These are phyloP conservation scores for Excoecaria agallocha DNA, from an alignment of 345 rosid genomes.

Conservation along the genomic window DNA sequence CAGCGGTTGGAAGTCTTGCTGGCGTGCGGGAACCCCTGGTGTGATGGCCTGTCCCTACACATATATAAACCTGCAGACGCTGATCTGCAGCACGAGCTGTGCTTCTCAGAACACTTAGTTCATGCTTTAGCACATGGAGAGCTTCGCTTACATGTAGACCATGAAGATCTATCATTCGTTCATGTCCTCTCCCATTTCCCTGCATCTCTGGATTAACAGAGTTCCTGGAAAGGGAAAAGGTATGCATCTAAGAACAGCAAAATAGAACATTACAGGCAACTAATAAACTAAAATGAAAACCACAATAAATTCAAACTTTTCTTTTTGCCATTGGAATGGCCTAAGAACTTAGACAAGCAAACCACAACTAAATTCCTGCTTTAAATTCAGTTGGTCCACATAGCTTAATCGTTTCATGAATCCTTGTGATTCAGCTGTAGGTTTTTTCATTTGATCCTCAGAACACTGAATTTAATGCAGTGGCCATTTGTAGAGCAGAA, in stretches of 20 bases:
- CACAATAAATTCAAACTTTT: neutral
- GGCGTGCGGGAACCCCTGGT: conserved; percentile 88
- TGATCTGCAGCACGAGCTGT: conserved; percentile 71
- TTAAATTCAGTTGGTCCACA: neutral
- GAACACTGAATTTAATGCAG: neutral
- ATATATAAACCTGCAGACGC: conserved; percentile 83
- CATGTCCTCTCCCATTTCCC: conserved; percentile 63
- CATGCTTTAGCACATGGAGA: conserved; percentile 77
- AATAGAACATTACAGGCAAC: neutral
- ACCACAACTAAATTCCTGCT: neutral
- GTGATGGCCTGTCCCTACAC: conserved; percentile 97
- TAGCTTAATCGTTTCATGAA: neutral
- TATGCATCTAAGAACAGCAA: neutral
- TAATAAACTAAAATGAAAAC: conserved; percentile 2
- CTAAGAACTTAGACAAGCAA: neutral
- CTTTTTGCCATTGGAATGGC: neutral
- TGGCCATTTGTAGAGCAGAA: neutral
- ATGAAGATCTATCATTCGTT: conserved; percentile 93
- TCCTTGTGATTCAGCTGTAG: neutral
- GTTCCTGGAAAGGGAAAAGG: conserved; percentile 48
- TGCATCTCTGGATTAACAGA: conserved; percentile 59
- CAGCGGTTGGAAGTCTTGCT: conserved; percentile 87
- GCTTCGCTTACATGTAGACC: conserved; percentile 95
- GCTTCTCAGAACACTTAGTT: conserved; percentile 64
- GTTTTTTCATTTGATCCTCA: neutral